Conservation (phyloP, 306 rosid genomes). For the Clitoria ternatea region DNA sequence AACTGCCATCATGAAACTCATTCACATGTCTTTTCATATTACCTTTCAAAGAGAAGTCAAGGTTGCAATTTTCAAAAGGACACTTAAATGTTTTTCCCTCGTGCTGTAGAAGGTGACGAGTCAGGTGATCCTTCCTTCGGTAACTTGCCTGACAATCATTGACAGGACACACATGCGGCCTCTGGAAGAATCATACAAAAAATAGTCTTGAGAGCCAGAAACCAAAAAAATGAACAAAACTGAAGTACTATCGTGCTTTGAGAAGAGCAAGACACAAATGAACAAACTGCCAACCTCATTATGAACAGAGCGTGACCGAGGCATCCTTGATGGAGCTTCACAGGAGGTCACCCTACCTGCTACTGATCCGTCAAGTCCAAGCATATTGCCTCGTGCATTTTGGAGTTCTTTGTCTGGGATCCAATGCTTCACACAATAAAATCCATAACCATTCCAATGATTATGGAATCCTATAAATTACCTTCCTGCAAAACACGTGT, state of each 20-base stretch:
- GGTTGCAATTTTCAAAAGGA: slow-evolving; percentile 55
- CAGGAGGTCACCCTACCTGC: slow-evolving; percentile 99
- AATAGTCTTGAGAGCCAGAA: not conserved
- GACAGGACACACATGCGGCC: slow-evolving; percentile 52
- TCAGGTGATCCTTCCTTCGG: slow-evolving; percentile 86
- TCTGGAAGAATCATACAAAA: slow-evolving; percentile 39
- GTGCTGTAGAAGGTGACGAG: slow-evolving; percentile 70
- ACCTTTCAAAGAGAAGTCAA: slow-evolving; percentile 42
- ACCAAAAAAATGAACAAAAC: not conserved
- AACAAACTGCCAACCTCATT: slow-evolving; percentile 57
- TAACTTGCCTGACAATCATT: slow-evolving; percentile 66
- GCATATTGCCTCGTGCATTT: slow-evolving; percentile 73
- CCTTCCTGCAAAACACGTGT: slow-evolving; percentile 57
- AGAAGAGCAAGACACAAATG: slow-evolving; percentile 9
- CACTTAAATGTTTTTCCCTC: slow-evolving; percentile 63
- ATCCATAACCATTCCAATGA: slow-evolving; percentile 21
- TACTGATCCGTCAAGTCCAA: slow-evolving; percentile 81
- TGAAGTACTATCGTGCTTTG: not conserved
- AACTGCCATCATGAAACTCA: slow-evolving; percentile 45
- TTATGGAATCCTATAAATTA: slow-evolving; percentile 34
- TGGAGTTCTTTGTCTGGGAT: slow-evolving; percentile 91
- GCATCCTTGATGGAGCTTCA: slow-evolving; percentile 91
- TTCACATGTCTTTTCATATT: slow-evolving; percentile 55
- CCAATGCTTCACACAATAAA: slow-evolving; percentile 90
- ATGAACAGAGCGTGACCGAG: slow-evolving; percentile 60